A percentile compares a stretch with the other conserved stretches of the same genome.
Evolutionary conservation across 164 flowering plant genomes (phyloP).

Genomic region (Magnolia changhungtana): DNA sequence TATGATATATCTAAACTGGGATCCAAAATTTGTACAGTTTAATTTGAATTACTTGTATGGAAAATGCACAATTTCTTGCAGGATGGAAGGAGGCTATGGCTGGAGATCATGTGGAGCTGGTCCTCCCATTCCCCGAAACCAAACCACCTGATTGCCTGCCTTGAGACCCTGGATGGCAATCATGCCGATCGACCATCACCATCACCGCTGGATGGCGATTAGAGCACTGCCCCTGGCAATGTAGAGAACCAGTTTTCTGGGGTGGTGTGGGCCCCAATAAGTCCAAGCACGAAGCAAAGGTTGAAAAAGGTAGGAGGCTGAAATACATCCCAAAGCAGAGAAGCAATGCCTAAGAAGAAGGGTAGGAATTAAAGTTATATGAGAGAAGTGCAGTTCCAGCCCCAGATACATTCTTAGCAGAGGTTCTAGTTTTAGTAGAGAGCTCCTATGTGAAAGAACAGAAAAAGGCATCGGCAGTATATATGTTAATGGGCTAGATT

Average conservation of each 20-base stretch:
- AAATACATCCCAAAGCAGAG: too few relatives aligned
- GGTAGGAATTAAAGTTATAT: too few relatives aligned
- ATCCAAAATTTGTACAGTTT: too few relatives aligned
- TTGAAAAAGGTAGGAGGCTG: too few relatives aligned
- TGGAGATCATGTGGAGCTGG: constrained; percentile 59
- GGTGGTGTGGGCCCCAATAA: constrained; percentile 19
- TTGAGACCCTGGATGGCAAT: constrained; percentile 18
- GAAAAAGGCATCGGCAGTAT: neutral
- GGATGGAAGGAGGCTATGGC: constrained; percentile 86
- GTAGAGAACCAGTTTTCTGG: constrained; percentile 27
- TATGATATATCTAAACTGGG: too few relatives aligned
- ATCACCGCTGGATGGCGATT: constrained; percentile 12
- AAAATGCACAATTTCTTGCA: constrained; percentile 18
- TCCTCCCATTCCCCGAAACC: constrained; percentile 30
- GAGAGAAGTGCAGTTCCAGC: too few relatives aligned
- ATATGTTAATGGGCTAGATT: too few relatives aligned
- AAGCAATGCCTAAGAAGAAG: too few relatives aligned
- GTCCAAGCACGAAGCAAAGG: constrained; percentile 34
- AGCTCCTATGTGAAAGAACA: constrained; percentile 49
- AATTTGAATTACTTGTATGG: too few relatives aligned
- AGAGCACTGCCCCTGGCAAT: constrained; percentile 23
- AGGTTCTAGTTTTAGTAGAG: constrained; percentile 58
- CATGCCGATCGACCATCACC: constrained; percentile 5
- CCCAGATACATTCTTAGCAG: too few relatives aligned
- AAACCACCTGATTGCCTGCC: constrained; percentile 29